These are phyloP conservation scores for Fusarium anguioides DNA, from an alignment of 2,329 filamentous ascomycete genomes.

Conservation along the genomic window DNA sequence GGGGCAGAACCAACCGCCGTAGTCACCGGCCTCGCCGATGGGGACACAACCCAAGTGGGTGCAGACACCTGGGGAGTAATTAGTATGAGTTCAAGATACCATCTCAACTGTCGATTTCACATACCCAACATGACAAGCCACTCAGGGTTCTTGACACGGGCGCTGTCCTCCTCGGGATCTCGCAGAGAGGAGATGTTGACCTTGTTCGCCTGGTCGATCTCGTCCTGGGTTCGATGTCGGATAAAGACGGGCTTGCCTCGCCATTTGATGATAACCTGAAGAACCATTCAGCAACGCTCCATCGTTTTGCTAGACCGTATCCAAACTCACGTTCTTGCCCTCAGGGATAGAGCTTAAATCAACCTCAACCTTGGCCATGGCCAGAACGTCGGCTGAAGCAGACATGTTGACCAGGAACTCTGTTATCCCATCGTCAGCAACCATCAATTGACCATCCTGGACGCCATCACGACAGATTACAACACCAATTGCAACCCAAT, in stretches of 20 bases:
- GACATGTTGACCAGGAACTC: constrained; percentile 99
- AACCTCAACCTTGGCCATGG: constrained; percentile 99
- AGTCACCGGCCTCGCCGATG: constrained; percentile 98
- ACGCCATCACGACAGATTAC: constrained; percentile 11
- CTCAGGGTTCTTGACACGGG: constrained; percentile 97
- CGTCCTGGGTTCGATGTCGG: constrained; percentile 92
- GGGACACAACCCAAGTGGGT: constrained; percentile 99
- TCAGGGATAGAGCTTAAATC: constrained; percentile 92
- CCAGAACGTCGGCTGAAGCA: constrained; percentile 96
- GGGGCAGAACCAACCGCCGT: constrained; percentile 99
- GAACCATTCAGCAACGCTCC: constrained; percentile 8
- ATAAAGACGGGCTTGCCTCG: constrained; percentile 99
- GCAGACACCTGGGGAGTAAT: constrained; percentile 79
- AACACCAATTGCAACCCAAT: constrained; percentile 47
- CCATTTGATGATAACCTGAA: constrained; percentile 98
- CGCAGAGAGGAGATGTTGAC: constrained; percentile 84
- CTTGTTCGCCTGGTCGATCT: constrained; percentile 95
- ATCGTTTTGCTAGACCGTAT: constrained; percentile 1
- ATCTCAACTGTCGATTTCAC: constrained; percentile 33
- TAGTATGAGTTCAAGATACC: constrained; percentile 11
- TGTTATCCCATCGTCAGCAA: constrained; percentile 57
- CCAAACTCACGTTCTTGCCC: constrained; percentile 91
- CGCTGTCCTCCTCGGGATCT: constrained; percentile 90
- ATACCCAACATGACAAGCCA: constrained; percentile 98
- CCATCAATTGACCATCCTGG: constrained; percentile 40